Conservation (phyloP, 148 eudicot species). For the Camellia japonica region DNA sequence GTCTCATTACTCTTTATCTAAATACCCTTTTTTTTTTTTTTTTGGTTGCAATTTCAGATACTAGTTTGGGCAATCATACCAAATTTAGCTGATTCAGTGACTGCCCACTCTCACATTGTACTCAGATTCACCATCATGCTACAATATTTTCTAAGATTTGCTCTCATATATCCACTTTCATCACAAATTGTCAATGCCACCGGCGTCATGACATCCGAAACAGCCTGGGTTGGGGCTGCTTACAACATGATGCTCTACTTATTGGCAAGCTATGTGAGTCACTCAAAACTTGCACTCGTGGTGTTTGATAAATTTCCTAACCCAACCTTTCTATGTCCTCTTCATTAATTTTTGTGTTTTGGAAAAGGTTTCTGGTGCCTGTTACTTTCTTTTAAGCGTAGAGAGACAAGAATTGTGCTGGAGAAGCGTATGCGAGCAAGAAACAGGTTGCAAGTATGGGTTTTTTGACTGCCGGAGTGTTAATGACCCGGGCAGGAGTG, state of each 20-base stretch:
- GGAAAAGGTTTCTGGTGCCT: constrained; percentile 62
- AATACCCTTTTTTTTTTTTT: neutral
- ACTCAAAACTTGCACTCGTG: neutral
- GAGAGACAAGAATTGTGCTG: constrained; percentile 77
- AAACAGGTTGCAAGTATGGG: constrained; percentile 28
- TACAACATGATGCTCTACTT: constrained; percentile 64
- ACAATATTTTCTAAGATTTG: constrained; percentile 54
- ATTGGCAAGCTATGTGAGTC: constrained; percentile 66
- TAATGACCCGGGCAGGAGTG: constrained; percentile 31
- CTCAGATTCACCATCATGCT: constrained; percentile 53
- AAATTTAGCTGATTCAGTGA: constrained; percentile 41
- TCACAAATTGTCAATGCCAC: constrained; percentile 55
- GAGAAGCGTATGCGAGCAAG: constrained; percentile 45
- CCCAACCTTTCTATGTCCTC: neutral
- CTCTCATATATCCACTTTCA: constrained; percentile 52
- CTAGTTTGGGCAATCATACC: constrained; percentile 68
- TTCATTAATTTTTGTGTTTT: neutral
- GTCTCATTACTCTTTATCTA: no score
- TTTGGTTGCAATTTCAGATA: constrained; percentile 30
- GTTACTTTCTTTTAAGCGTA: constrained; percentile 67
- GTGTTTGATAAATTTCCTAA: no score
- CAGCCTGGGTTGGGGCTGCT: constrained; percentile 80
- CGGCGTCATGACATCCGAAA: constrained; percentile 57
- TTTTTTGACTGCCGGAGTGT: constrained; percentile 53
- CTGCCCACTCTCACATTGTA: constrained; percentile 25